A percentile compares a stretch with the other conserved stretches of the same genome.
These are phyloP conservation scores for Hyaloscypha hepaticicola DNA, from an alignment of 495 filamentous ascomycete genomes.

Conservation along the genomic window DNA sequence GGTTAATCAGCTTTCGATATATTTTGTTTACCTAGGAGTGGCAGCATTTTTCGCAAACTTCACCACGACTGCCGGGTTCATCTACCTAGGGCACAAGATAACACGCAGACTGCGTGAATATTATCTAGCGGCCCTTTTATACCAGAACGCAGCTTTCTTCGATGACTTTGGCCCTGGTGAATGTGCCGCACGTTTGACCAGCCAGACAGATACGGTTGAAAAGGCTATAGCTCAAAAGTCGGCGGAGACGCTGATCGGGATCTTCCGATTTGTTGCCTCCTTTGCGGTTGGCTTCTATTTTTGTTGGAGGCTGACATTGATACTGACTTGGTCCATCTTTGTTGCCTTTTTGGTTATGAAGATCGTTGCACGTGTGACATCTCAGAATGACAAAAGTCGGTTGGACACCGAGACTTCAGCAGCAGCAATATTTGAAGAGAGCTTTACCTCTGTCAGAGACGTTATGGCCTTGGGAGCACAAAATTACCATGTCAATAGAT, in stretches of 20 bases:
- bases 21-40: slow-evolving; percentile 56
- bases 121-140: slow-evolving; percentile 39
- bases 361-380: slow-evolving; percentile 54
- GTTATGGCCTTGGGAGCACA: slow-evolving; percentile 51
- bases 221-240: slow-evolving; percentile 65
- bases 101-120: slow-evolving; percentile 34
- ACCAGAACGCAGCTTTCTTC: slow-evolving; percentile 42
- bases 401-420: slow-evolving; percentile 57
- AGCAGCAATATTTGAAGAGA: slow-evolving; percentile 45
- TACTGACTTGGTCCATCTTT: slow-evolving; percentile 53
- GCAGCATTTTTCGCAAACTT: slow-evolving; percentile 62
- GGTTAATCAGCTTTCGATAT: background rate
- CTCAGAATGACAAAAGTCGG: slow-evolving; percentile 47
- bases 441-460: slow-evolving; percentile 45
- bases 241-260: slow-evolving; percentile 53
- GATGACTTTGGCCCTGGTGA: slow-evolving; percentile 43
- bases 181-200: slow-evolving; percentile 56
- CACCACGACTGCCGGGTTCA: slow-evolving; percentile 52
- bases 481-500: slow-evolving; percentile 42
- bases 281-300: slow-evolving; percentile 65
- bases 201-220: slow-evolving; percentile 58
- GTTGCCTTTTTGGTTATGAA: slow-evolving; percentile 50
- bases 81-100: slow-evolving; percentile 35
- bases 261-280: slow-evolving; percentile 60
- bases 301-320: slow-evolving; percentile 39